These are phyloP conservation scores for Exophiala oligosperma DNA, from an alignment of 2,329 filamentous ascomycete species.

Conservation along the genomic window DNA sequence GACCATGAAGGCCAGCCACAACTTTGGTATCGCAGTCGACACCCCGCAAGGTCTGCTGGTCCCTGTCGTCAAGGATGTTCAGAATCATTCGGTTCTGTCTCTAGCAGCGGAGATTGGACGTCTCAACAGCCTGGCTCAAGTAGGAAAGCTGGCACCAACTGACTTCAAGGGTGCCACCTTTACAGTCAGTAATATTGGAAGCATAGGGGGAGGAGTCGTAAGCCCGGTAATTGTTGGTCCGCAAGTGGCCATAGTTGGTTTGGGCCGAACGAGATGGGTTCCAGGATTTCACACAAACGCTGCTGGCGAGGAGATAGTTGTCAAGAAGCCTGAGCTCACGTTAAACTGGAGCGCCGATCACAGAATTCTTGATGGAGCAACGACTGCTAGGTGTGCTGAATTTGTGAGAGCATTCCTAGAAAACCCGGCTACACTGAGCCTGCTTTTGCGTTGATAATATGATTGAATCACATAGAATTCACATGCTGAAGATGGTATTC, in stretches of 20 bases:
- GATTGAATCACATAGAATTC: too few relatives aligned
- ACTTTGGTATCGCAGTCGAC: slow-evolving; percentile 94
- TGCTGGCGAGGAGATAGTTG: slow-evolving; percentile 53
- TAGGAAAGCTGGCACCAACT: slow-evolving; percentile 70
- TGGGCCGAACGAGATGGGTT: slow-evolving; percentile 71
- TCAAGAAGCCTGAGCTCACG: slow-evolving; percentile 78
- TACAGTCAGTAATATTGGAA: slow-evolving; percentile 94
- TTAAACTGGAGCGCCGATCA: slow-evolving; percentile 98
- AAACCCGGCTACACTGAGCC: too few relatives aligned
- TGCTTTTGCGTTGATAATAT: too few relatives aligned
- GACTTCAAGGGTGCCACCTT: slow-evolving; percentile 87
- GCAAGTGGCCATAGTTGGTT: slow-evolving; percentile 68
- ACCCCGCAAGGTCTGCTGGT: slow-evolving; percentile 85
- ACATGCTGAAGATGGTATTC: too few relatives aligned
- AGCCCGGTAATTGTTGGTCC: slow-evolving; percentile 85
- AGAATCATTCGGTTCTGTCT: slow-evolving; percentile 69
- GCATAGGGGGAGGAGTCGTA: slow-evolving; percentile 87
- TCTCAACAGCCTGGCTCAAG: slow-evolving; percentile 69
- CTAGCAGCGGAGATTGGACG: slow-evolving; percentile 75
- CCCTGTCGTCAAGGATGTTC: slow-evolving; percentile 85
- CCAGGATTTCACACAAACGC: slow-evolving; percentile 66
- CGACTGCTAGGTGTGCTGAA: slow-evolving; percentile 61
- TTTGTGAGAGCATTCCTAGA: too few relatives aligned
- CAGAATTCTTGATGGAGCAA: slow-evolving; percentile 88
- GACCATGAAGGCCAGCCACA: slow-evolving; percentile 78